phyloP scores from a whole-genome alignment of 2,329 filamentous ascomycete species.

The Talaromyces sp. region DNA sequence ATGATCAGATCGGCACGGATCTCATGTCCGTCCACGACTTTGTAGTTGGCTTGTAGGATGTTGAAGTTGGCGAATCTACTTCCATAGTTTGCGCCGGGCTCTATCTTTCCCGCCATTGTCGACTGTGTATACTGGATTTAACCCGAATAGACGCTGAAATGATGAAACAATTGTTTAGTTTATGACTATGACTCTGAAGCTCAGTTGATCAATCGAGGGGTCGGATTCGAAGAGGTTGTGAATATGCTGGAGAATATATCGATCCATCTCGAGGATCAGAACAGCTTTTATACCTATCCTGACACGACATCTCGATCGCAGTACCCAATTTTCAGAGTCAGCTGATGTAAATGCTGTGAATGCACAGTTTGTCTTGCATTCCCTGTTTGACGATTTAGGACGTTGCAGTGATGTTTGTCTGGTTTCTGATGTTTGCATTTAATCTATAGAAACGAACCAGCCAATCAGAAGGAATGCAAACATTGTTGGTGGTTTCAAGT shows the following conservation, averaged over 20 bases:
- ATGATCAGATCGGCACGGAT: slow-evolving; percentile 14
- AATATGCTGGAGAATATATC: background rate
- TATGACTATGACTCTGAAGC: background rate
- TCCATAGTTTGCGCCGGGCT: background rate
- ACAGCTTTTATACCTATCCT: background rate
- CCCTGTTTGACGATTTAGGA: background rate
- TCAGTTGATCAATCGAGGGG: background rate
- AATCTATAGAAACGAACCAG: background rate
- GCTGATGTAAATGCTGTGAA: background rate
- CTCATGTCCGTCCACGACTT: slow-evolving; percentile 11
- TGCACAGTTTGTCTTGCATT: background rate
- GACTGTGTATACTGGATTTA: background rate
- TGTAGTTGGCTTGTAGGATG: slow-evolving; percentile 14
- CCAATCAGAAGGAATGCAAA: slow-evolving; percentile 3
- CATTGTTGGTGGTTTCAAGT: background rate
- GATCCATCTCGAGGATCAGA: background rate
- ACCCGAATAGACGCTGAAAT: background rate
- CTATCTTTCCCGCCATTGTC: slow-evolving; percentile 4
- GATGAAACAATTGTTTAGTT: background rate
- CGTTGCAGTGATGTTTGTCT: background rate
- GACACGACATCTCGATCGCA: background rate
- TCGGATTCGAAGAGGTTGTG: background rate
- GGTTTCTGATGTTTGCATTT: background rate
- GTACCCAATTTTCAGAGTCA: background rate
- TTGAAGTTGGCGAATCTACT: slow-evolving; percentile 9